Evolutionary conservation across 2,329 filamentous ascomycete species (phyloP), one percentile per base, ranked within the genome.

Genomic region (Ceratocystis eucalypticola): DNA sequence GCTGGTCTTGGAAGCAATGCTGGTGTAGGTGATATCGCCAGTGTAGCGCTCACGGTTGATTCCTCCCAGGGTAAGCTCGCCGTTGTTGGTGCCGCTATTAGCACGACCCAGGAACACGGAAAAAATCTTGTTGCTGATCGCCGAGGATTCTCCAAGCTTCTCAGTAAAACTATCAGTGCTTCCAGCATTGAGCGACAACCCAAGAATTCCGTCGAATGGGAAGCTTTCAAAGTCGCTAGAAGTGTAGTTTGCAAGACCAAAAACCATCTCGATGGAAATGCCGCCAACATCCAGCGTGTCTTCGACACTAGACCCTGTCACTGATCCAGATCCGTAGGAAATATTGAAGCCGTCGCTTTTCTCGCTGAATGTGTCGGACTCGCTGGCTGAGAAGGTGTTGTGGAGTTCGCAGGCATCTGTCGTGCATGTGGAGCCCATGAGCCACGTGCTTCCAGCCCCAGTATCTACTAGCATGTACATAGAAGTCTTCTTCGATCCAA

Each of bases 131-230:
- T 59, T 48, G 10, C 33, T 28, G 22, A 93, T 74, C 72, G 89
- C 91, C 4, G 82, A 72, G n/a, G 81, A 78, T 1, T 80, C 71
- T 17, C 79, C 77, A 57, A 95, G 75, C 1, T 80, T 77, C 48
- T 87, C 79, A 73, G 94, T 79, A 70, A 94, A 86, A 57, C 85
- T 89, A 22, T 88, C 82, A 4, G 82, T 81, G 45, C 77, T 78
- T 2, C 81, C 82, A 10, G 79, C 77, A 68, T 81, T 81, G 71
- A 86, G 85, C 17, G 88, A 88, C 28, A 96, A 77, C 3, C 91
- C 91, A 2, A 96, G 77, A 62, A 96, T 95, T 28, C 91, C 91
- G 73, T 96, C 91, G 75, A 96, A 91, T 1, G 89, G 88, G 71
- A 93, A 96, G 64, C 82, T 81, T 33, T 78, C 76, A 74, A 96